Conservation (phyloP, 768 basidiomycete species). For the Podaxis carcinomalis region DNA sequence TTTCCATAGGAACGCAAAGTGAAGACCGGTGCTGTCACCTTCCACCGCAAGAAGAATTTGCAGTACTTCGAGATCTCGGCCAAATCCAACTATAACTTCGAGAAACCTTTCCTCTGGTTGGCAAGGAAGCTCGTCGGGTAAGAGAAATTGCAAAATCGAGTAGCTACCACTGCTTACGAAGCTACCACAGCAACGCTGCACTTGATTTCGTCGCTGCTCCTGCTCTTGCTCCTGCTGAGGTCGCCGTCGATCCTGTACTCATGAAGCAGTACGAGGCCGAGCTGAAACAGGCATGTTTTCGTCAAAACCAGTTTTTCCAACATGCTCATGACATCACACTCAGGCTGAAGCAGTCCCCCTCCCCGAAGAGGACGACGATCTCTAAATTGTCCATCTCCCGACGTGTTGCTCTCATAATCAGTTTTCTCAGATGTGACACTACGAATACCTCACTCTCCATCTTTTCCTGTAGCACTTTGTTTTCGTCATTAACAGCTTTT, state of each 20-base stretch:
- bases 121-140: slow-evolving; percentile 97
- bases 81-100: slow-evolving; percentile 99
- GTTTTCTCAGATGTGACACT: slow-evolving; percentile 22
- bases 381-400: slow-evolving; percentile 35
- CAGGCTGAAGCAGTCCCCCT: slow-evolving; percentile 91
- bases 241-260: slow-evolving; percentile 71
- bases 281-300: slow-evolving; percentile 53
- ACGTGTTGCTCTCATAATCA: slow-evolving; percentile 14
- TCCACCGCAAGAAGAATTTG: slow-evolving; percentile 99
- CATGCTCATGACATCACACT: background rate
- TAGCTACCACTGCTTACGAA: background rate
- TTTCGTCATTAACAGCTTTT: slow-evolving; percentile 18
- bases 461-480: slow-evolving; percentile 11
- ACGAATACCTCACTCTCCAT: slow-evolving; percentile 21
- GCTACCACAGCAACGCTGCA: slow-evolving; percentile 56
- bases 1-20: slow-evolving; percentile 91
- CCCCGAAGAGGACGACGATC: slow-evolving; percentile 95
- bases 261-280: slow-evolving; percentile 80
- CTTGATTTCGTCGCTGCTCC: slow-evolving; percentile 98
- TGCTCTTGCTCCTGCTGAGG: slow-evolving; percentile 92
- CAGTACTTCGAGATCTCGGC: slow-evolving; percentile 99
- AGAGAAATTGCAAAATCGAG: slow-evolving; percentile 23
- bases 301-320: slow-evolving; percentile 3
- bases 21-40: slow-evolving; percentile 96
- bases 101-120: slow-evolving; percentile 99